phyloP scores from a whole-genome alignment of 2,329 filamentous ascomycete genomes.

The Hymenoscyphus fructigenus region DNA sequence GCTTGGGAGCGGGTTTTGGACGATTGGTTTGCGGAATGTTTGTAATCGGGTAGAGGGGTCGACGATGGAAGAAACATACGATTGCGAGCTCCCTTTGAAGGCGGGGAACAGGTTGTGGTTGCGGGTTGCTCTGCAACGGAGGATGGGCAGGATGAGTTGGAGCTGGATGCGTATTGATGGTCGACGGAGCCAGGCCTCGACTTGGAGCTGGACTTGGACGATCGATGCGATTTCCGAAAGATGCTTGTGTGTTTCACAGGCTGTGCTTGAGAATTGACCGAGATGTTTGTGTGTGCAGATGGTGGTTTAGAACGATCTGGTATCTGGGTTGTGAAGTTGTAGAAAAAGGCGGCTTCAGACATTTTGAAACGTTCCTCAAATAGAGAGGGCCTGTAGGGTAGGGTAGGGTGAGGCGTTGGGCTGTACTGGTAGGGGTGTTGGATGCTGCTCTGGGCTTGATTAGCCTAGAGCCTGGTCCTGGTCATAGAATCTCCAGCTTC shows the following conservation, averaged over 20 bases:
- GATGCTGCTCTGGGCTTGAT: not conserved
- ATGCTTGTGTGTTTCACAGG: slow-evolving; percentile 18
- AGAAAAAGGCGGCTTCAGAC: slow-evolving; percentile 32
- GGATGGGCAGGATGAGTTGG: not conserved
- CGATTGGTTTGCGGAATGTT: slow-evolving; percentile 33
- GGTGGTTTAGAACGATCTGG: slow-evolving; percentile 26
- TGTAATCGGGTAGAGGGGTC: slow-evolving; percentile 34
- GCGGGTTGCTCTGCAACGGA: not conserved
- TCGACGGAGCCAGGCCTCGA: not conserved
- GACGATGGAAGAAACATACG: slow-evolving; percentile 34
- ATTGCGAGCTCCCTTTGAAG: slow-evolving; percentile 20
- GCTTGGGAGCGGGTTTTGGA: slow-evolving; percentile 29
- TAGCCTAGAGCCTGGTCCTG: not conserved
- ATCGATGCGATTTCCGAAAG: slow-evolving; percentile 16
- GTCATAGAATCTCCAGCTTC: slow-evolving; percentile 1
- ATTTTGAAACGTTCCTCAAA: slow-evolving; percentile 16
- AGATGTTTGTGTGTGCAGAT: slow-evolving; percentile 29
- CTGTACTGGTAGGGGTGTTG: not conserved
- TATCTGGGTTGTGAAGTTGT: slow-evolving; percentile 26
- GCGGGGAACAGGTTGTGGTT: not conserved
- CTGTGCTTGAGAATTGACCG: slow-evolving; percentile 24
- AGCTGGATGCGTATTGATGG: not conserved
- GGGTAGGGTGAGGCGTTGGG: slow-evolving; percentile 1
- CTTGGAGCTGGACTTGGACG: slow-evolving; percentile 1
- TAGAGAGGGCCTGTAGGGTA: not conserved